phyloP scores from a whole-genome alignment of 345 rosid genomes.

The Kernera saxatilis region DNA sequence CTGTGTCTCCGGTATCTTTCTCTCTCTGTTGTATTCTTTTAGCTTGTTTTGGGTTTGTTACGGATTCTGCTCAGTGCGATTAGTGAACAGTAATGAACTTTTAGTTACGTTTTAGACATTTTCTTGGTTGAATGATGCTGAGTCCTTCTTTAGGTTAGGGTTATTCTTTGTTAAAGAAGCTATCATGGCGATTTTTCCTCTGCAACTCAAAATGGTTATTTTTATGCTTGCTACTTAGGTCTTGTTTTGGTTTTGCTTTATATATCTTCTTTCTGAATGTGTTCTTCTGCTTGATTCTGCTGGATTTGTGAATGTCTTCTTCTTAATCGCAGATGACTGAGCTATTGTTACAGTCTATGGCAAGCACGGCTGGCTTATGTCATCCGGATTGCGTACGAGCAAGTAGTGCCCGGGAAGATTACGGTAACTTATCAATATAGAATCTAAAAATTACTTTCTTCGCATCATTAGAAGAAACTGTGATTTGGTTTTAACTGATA shows the following conservation, averaged over 20 bases:
- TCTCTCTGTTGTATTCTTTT: background rate
- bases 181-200: no score
- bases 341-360: no score
- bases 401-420: background rate
- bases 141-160: background rate
- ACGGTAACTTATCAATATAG: background rate
- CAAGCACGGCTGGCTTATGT: no score
- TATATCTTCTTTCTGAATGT: background rate
- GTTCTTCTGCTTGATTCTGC: background rate
- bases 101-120: background rate
- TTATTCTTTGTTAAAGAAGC: background rate
- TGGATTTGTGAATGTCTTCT: no score
- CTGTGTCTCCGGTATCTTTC: background rate
- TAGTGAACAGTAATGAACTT: background rate
- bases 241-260: background rate
- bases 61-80: background rate
- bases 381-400: slow-evolving; percentile 12
- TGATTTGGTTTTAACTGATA: background rate
- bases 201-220: no score
- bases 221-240: background rate
- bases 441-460: background rate
- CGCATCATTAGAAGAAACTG: background rate
- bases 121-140: background rate
- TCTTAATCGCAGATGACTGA: no score
- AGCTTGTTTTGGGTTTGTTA: background rate